Conservation (phyloP, 768 basidiomycete species). For the Russula emetica region DNA sequence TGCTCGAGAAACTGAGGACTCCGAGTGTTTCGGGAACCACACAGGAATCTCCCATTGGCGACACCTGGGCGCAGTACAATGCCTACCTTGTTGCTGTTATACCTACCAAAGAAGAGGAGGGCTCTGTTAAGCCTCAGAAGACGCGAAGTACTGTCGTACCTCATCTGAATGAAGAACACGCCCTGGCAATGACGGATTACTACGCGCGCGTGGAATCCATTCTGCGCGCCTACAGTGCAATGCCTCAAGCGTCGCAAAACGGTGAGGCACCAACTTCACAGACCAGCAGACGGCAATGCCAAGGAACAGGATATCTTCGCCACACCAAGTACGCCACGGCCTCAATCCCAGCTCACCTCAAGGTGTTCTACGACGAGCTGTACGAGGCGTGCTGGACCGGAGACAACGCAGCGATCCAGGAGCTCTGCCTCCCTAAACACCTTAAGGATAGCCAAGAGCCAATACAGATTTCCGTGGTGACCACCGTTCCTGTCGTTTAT, state of each 20-base stretch:
- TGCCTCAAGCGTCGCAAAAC: background rate
- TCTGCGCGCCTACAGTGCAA: constrained; percentile 4
- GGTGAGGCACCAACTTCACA: background rate
- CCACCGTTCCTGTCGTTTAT: background rate
- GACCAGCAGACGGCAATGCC: background rate
- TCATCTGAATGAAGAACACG: background rate
- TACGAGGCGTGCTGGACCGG: constrained; percentile 54
- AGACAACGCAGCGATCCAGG: constrained; percentile 47
- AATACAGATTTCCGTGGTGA: constrained; percentile 44
- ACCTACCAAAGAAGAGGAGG: background rate
- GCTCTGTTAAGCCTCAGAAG: background rate
- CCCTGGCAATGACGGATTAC: background rate
- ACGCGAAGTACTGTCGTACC: background rate
- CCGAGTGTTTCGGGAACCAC: background rate
- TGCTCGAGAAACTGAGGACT: background rate
- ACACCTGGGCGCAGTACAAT: constrained; percentile 8
- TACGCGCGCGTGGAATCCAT: background rate
- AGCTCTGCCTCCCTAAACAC: constrained; percentile 49
- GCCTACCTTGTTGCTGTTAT: constrained; percentile 3
- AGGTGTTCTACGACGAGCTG: constrained; percentile 47
- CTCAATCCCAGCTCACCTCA: constrained; percentile 36
- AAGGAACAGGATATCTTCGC: constrained; percentile 33
- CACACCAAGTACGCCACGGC: constrained; percentile 20
- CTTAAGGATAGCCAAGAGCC: constrained; percentile 32
- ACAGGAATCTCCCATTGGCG: background rate